These are phyloP conservation scores for Aureobasidium musti DNA, from an alignment of 2,329 filamentous ascomycete species.

Conservation along the genomic window DNA sequence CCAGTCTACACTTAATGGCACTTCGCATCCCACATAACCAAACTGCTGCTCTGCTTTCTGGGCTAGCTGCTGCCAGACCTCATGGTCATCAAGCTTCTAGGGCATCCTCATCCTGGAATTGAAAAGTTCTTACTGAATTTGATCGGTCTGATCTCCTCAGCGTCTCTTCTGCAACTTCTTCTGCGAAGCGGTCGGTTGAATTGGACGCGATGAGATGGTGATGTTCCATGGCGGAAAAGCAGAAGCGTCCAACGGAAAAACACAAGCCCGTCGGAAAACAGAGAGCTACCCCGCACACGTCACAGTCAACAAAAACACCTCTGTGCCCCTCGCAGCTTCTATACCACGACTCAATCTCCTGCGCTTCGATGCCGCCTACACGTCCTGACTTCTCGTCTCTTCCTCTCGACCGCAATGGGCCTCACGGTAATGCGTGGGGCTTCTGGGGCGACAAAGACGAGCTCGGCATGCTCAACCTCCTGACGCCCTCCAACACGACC, in stretches of 20 bases:
- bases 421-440: slow-evolving; percentile 47
- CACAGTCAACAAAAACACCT: background rate
- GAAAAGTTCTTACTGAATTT: background rate
- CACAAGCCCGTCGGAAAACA: background rate
- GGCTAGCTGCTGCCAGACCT: background rate
- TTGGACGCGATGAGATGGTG: background rate
- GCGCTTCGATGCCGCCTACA: background rate
- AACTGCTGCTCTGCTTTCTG: background rate
- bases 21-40: background rate
- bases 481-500: slow-evolving; percentile 49
- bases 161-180: background rate
- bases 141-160: background rate
- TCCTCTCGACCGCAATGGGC: slow-evolving; percentile 52
- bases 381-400: slow-evolving; percentile 36
- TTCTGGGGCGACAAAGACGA: slow-evolving; percentile 22
- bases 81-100: background rate
- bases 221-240: slow-evolving; percentile 14
- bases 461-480: slow-evolving; percentile 31
- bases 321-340: background rate
- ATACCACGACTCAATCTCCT: background rate
- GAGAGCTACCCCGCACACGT: slow-evolving; percentile 7
- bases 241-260: background rate
- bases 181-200: background rate
- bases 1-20: background rate
- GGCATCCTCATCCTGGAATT: background rate